Percentiles rank a stretch among this genome's conserved stretches.
Evolutionary conservation across 768 basidiomycete genomes (phyloP).

Genomic region (Suillus tomentosus): DNA sequence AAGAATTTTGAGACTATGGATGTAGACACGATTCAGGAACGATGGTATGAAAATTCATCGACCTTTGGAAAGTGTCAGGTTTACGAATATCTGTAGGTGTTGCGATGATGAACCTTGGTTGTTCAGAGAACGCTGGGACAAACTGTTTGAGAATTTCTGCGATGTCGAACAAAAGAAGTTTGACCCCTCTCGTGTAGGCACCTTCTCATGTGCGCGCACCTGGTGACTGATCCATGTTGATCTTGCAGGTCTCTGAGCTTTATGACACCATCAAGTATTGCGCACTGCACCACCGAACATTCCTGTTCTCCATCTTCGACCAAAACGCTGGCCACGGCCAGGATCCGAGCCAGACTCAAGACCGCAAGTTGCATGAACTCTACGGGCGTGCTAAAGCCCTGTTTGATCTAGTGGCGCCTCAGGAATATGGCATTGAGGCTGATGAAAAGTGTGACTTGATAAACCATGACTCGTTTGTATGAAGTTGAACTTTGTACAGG

Average conservation of each 20-base stretch:
- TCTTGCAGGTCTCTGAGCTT: constrained; percentile 80
- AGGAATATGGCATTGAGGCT: constrained; percentile 97
- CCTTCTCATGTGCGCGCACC: not conserved
- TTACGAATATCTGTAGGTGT: constrained; percentile 55
- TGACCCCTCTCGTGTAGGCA: constrained; percentile 89
- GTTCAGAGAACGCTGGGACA: constrained; percentile 94
- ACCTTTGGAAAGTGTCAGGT: not conserved
- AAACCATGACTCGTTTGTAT: not conserved
- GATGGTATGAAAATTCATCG: constrained; percentile 63
- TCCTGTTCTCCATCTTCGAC: constrained; percentile 89
- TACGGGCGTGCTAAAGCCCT: constrained; percentile 94
- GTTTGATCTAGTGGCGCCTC: constrained; percentile 96
- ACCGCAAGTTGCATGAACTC: constrained; percentile 88
- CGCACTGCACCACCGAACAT: constrained; percentile 85
- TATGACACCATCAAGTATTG: constrained; percentile 99
- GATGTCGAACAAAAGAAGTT: constrained; percentile 99
- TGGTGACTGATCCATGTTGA: constrained; percentile 1
- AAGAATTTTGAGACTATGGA: constrained; percentile 88
- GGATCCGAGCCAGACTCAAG: constrained; percentile 55
- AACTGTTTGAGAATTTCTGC: constrained; percentile 98
- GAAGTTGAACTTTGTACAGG: constrained; percentile 6
- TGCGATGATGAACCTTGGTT: constrained; percentile 96
- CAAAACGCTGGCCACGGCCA: constrained; percentile 61
- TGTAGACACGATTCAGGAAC: constrained; percentile 92
- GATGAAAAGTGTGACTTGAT: constrained; percentile 73